Evolutionary conservation across 2,329 filamentous ascomycete genomes (phyloP), one percentile per base, ranked within the genome.

Genomic region (Boeremia lycopersici): DNA sequence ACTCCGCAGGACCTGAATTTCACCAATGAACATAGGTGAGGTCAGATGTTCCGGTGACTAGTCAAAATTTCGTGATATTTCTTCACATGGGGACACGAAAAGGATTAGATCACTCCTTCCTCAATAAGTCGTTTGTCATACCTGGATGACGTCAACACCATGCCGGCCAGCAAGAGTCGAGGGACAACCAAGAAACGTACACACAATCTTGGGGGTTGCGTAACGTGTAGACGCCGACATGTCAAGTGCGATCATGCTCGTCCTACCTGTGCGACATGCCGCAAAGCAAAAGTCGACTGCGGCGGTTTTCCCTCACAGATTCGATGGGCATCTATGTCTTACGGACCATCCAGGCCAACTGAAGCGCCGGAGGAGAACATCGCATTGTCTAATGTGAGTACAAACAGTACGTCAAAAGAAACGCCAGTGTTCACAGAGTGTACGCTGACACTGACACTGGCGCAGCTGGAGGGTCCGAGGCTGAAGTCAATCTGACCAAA

Each of bases 171-270:
- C 28, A 56, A 53, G 25, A 43, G 52, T 41, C 36, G 52, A 34
- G 48, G 47, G 31, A 15, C 49, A 28, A 36, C 47, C n/a, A 46
- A 48, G 38, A 57, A 57, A 48, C 53, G 54, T 36, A 60, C 57
- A 30, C 54, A 60, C 43, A 60, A 60, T 11, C 50, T 60, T 11
- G 57, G 57, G 28, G 57, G 54, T 25, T 60, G 57, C 42, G 23
- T 49, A 42, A 60, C 54, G 4, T 60, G 57, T 34, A 47, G 57
- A 39, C 46, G 50, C 9, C 50, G 57, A n/a, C 57, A 57, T 29
- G 49, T 60, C 15, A 60, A 60, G 44, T 57, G 50, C 30, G 54
- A 57, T 30, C 54, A 48, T 38, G 39, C 46, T 6, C 49, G 47
- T 15, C 53, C 54, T 10, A 41, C 42, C 11, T 60, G 57, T 26